Evolutionary conservation across 2,329 filamentous ascomycete genomes (phyloP), one percentile per base, ranked within the genome.

Genomic region (Beauveria pseudobassiana): DNA sequence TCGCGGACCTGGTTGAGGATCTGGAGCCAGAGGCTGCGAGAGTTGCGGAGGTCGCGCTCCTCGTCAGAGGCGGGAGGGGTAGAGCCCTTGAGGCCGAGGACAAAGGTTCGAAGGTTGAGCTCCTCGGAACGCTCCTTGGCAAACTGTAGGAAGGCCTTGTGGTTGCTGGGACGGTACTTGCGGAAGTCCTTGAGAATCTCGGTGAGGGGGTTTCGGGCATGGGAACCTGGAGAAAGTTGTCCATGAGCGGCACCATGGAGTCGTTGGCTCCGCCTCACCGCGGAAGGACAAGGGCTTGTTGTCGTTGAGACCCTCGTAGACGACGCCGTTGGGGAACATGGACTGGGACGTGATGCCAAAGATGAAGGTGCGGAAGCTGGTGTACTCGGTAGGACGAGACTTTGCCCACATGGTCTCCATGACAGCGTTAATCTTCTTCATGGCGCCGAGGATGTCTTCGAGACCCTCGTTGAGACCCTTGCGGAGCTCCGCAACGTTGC

Each of bases 341-440:
- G 86, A 88, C 76, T 97, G 93, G 53, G 85, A 89, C 1, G 91
- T 96, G 75, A 97, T 96, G 68, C 93, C 93, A 71, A 96, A 96
- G 77, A 97, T 97, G 79, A 97, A 97, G 12, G 93, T 96, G 46
- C 93, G 89, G 84, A 96, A 97, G 67, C 85, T 88, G 63, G 89
- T 91, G 77, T 97, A 97, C 67, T 91, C 85, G 20, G 83, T 82
- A 2, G 93, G 93, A 68, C 90, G 89, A 61, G 90, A 95, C 74
- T 92, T 90, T 63, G 82, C 82, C 93, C 93, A 97, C 93, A 98
- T 98, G 26, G 79, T 83, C 72, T 95, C 91, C 91, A 96, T 96
- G 64, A 87, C 87, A 38, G 76, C 77, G 73, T 95, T 93, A 68
- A 96, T 89, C 67, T 84, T 85, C 62, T 78, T 79, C 69, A 77